Evolutionary conservation across 1,284 basidiomycete genomes (phyloP).

Genomic region (Melampsora medusae): DNA sequence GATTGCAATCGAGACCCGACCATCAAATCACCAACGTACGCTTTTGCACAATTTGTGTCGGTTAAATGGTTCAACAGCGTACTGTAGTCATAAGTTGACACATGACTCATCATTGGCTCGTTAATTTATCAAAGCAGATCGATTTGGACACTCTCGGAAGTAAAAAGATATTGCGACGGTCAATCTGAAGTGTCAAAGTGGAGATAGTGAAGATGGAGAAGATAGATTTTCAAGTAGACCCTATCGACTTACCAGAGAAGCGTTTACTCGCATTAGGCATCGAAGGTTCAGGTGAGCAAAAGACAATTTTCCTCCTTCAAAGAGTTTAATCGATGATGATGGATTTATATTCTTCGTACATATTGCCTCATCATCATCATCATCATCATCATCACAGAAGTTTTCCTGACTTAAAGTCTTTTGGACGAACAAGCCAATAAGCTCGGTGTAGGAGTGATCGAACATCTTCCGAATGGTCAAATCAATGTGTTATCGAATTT

Average conservation of each 20-base stretch:
- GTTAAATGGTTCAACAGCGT: too few species aligned
- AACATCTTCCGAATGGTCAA: constrained; percentile 61
- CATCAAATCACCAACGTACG: too few species aligned
- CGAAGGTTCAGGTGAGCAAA: constrained; percentile 41
- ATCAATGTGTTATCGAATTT: constrained; percentile 61
- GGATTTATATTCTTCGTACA: background rate
- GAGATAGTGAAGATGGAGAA: background rate
- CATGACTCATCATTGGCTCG: too few species aligned
- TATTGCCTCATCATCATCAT: constrained; percentile 2
- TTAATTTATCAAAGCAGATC: too few species aligned
- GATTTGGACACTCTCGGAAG: too few species aligned
- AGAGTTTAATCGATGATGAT: constrained; percentile 11
- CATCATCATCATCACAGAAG: background rate
- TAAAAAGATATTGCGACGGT: too few species aligned
- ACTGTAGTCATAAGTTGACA: too few species aligned
- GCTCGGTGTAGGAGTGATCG: constrained; percentile 90
- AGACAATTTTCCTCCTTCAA: background rate
- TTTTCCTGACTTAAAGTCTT: constrained; percentile 3
- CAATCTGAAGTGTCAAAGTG: too few species aligned
- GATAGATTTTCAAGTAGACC: constrained; percentile 35
- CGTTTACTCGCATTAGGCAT: constrained; percentile 33
- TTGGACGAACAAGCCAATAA: constrained; percentile 72
- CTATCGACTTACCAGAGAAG: constrained; percentile 16
- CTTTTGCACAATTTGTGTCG: too few species aligned
- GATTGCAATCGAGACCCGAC: too few species aligned